Conservation (phyloP, 2,329 filamentous ascomycete genomes). For the Hirsutella minnesotensis region DNA sequence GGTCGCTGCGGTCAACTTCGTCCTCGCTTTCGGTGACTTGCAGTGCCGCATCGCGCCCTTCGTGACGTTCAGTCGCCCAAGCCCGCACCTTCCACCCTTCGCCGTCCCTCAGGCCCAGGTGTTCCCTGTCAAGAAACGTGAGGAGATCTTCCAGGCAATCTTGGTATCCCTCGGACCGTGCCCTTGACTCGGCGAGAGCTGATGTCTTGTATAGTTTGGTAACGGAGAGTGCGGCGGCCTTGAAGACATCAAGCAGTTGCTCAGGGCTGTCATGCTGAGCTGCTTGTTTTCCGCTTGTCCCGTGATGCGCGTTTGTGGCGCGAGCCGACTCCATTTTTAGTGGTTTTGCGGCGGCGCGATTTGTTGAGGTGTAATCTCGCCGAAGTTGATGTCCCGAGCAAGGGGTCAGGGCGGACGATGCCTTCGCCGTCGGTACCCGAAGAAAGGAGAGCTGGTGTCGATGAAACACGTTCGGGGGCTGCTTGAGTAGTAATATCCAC, state of each 20-base stretch:
- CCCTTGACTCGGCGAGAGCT: constrained; percentile 61
- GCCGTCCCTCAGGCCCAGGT: constrained; percentile 66
- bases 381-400: background rate
- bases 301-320: constrained; percentile 5
- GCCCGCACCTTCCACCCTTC: constrained; percentile 55
- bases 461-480: too few relatives aligned
- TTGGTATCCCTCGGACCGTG: constrained; percentile 76
- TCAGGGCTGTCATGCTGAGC: constrained; percentile 34
- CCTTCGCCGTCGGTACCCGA: too few relatives aligned
- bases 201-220: constrained; percentile 95
- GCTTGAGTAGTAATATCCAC: too few relatives aligned
- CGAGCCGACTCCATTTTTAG: constrained; percentile 7
- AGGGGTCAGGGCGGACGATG: too few relatives aligned
- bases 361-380: background rate
- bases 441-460: too few relatives aligned
- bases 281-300: constrained; percentile 16
- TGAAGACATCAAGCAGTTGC: constrained; percentile 78
- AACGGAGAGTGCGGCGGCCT: constrained; percentile 81
- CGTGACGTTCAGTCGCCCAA: constrained; percentile 59
- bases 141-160: constrained; percentile 86
- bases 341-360: background rate
- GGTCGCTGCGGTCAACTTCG: constrained; percentile 51
- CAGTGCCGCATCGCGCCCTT: constrained; percentile 44
- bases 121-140: constrained; percentile 71
- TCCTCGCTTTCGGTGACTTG: constrained; percentile 56